These are phyloP conservation scores for Scutellaria baicalensis DNA, from an alignment of 257 asterid genomes.

Conservation along the genomic window DNA sequence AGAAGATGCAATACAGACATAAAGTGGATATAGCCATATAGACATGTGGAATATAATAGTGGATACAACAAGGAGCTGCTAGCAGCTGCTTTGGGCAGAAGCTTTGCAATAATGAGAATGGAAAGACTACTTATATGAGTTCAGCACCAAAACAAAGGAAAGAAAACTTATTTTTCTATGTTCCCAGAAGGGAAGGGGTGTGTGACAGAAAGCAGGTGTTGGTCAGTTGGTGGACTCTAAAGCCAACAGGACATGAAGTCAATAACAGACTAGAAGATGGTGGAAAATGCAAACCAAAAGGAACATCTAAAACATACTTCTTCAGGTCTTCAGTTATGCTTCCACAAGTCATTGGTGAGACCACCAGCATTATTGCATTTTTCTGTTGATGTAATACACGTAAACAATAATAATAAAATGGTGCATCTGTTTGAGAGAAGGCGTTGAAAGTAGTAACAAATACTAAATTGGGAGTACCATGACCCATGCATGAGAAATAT, in stretches of 20 bases:
- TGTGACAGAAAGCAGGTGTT: neutral
- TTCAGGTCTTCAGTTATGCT: constrained; percentile 66
- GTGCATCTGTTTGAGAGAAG: constrained; percentile 1
- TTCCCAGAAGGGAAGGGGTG: neutral
- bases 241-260: neutral
- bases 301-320: constrained; percentile 46
- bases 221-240: constrained; percentile 2
- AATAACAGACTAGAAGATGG: constrained; percentile 2
- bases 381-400: constrained; percentile 51
- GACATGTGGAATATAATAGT: neutral
- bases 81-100: neutral
- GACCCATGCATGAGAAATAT: constrained; percentile 83
- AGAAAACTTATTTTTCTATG: neutral
- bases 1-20: neutral
- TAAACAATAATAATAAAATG: constrained; percentile 1
- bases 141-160: neutral
- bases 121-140: neutral
- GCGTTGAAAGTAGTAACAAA: constrained; percentile 3
- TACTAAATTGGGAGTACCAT: constrained; percentile 52
- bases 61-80: neutral
- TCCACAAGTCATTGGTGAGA: constrained; percentile 70
- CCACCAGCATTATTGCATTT: constrained; percentile 73
- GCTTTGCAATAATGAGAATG: neutral
- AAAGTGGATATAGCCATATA: neutral
- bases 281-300: neutral